Conservation (phyloP, 2,329 filamentous ascomycete genomes). For the Fusarium solani-melongenae region DNA sequence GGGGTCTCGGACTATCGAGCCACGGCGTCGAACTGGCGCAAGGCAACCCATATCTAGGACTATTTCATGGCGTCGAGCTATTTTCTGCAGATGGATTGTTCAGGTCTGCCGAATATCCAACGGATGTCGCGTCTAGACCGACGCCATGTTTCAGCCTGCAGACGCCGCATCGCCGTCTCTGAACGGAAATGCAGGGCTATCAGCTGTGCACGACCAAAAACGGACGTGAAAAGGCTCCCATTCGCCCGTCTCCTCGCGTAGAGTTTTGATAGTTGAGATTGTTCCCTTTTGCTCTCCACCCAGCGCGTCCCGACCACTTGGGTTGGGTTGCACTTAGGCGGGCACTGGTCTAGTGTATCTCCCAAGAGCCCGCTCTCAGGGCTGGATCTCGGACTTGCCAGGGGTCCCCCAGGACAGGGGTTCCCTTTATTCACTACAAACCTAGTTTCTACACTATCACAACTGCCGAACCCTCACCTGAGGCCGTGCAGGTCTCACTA, state of each 20-base stretch:
- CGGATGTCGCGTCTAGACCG: constrained; percentile 28
- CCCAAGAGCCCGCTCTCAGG: constrained; percentile 20
- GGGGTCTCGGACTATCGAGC: background rate
- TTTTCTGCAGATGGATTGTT: background rate
- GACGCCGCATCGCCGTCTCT: constrained; percentile 15
- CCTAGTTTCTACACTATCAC: constrained; percentile 2
- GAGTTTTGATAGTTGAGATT: constrained; percentile 6
- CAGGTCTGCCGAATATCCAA: background rate
- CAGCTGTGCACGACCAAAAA: background rate
- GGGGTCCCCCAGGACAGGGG: constrained; percentile 7
- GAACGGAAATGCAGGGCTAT: constrained; percentile 18
- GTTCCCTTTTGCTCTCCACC: background rate
- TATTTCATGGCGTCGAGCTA: constrained; percentile 2
- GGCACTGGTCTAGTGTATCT: constrained; percentile 8
- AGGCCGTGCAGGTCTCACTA: constrained; percentile 16
- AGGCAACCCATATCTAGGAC: constrained; percentile 3
- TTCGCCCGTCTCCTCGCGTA: constrained; percentile 6
- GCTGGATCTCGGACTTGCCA: constrained; percentile 31
- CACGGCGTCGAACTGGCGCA: background rate
- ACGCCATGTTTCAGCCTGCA: constrained; percentile 35
- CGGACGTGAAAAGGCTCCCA: background rate
- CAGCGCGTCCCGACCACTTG: constrained; percentile 4
- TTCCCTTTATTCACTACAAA: background rate
- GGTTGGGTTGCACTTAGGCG: constrained; percentile 24
- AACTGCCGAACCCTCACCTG: constrained; percentile 11